phyloP scores from a whole-genome alignment of 148 eudicot genomes.

The Rhododendron ovatum region DNA sequence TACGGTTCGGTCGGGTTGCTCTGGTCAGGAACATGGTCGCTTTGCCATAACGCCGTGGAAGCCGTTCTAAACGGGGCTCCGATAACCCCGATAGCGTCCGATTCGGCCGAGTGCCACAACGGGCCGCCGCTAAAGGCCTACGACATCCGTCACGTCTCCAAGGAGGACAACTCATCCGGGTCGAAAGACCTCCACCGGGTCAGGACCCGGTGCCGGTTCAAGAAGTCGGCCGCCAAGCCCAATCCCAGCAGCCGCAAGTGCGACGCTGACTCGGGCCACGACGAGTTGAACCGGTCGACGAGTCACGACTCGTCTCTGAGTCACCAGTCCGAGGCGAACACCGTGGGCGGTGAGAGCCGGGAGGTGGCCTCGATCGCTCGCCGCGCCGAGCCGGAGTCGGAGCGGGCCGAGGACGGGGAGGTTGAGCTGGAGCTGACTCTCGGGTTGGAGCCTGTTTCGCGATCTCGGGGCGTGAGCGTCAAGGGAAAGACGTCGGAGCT shows the following conservation, averaged over 20 bases:
- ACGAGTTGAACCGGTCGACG: slow-evolving; percentile 26
- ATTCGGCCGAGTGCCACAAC: not conserved
- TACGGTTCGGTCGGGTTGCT: slow-evolving; percentile 64
- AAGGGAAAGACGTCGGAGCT: not conserved
- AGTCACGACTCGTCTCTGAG: slow-evolving; percentile 51
- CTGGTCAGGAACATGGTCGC: slow-evolving; percentile 56
- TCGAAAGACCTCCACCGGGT: not conserved
- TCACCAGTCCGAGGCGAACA: not conserved
- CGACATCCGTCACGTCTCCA: slow-evolving; percentile 39
- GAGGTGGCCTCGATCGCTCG: slow-evolving; percentile 9
- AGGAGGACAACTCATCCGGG: not conserved
- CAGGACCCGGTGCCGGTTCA: slow-evolving; percentile 17
- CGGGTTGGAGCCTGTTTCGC: slow-evolving; percentile 13
- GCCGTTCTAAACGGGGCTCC: slow-evolving; percentile 53
- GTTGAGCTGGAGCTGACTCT: slow-evolving; percentile 25
- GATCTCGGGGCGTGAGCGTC: not conserved
- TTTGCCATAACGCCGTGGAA: slow-evolving; percentile 63
- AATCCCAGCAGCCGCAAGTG: slow-evolving; percentile 9
- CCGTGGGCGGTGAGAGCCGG: slow-evolving; percentile 4
- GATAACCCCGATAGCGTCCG: slow-evolving; percentile 19
- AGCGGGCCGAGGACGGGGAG: not conserved
- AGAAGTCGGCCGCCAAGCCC: slow-evolving; percentile 3
- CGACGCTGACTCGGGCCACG: not conserved
- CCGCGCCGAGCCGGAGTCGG: not conserved
- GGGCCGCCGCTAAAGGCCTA: slow-evolving; percentile 28